These are phyloP conservation scores for Lactarius psammicola DNA, from an alignment of 768 basidiomycete species.

Conservation along the genomic window DNA sequence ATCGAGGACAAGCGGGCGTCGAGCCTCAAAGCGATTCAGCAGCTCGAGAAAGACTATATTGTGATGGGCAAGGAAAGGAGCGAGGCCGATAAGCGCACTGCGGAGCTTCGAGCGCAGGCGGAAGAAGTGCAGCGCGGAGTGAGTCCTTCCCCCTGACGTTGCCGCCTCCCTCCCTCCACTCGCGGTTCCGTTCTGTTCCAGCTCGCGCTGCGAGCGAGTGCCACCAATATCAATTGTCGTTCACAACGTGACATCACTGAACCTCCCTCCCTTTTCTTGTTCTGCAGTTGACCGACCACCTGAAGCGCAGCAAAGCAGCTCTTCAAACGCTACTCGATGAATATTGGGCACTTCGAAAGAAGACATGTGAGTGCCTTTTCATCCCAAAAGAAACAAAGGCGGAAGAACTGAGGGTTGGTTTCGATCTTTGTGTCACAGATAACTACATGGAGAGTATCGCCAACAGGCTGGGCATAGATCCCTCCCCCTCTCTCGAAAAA, in stretches of 20 bases:
- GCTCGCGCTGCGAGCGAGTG: not conserved
- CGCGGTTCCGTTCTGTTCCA: not conserved
- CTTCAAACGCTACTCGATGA: constrained; percentile 78
- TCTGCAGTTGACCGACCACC: constrained; percentile 78
- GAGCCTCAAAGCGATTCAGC: constrained; percentile 72
- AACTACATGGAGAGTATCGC: constrained; percentile 91
- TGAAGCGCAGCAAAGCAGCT: constrained; percentile 71
- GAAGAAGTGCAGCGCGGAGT: constrained; percentile 69
- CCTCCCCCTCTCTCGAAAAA: constrained; percentile 25
- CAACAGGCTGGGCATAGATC: constrained; percentile 68
- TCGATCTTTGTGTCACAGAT: constrained; percentile 2
- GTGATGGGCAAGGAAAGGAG: constrained; percentile 73
- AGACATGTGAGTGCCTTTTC: constrained; percentile 52
- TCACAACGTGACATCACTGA: not conserved
- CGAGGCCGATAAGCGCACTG: constrained; percentile 76
- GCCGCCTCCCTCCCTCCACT: too few relatives aligned
- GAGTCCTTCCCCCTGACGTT: not conserved
- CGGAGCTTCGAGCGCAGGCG: constrained; percentile 71
- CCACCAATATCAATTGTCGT: too few relatives aligned
- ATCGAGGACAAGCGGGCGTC: constrained; percentile 75
- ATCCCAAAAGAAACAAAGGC: too few relatives aligned
- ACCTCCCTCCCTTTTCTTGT: not conserved
- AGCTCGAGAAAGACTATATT: constrained; percentile 75
- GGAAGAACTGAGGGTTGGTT: not conserved
- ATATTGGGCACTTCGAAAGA: constrained; percentile 78